These are phyloP conservation scores for Fraxinus greggii DNA, from an alignment of 305 asterid genomes.

Conservation along the genomic window DNA sequence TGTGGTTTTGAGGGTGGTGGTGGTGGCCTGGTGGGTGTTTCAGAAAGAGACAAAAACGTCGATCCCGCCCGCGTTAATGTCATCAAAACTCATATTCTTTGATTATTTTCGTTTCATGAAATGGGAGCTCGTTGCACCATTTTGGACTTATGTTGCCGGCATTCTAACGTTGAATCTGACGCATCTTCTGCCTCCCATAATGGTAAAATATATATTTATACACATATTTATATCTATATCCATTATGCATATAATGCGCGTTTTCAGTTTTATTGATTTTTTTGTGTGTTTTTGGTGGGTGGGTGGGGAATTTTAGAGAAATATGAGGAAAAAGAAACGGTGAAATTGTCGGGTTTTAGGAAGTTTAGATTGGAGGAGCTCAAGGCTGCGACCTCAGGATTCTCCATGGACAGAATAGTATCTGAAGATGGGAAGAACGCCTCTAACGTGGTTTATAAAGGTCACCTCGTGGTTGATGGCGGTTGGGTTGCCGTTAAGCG, in stretches of 20 bases:
- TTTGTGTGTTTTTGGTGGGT: not conserved
- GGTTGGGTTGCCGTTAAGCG: constrained; percentile 49
- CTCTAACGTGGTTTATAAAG: constrained; percentile 47
- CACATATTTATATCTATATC: not conserved
- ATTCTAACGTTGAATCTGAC: constrained; percentile 38
- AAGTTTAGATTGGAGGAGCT: constrained; percentile 45
- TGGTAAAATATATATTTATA: constrained; percentile 17
- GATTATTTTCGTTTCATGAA: not conserved
- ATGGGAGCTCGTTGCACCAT: constrained; percentile 56
- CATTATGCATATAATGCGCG: not conserved
- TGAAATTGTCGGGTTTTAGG: constrained; percentile 35
- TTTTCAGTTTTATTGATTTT: not conserved
- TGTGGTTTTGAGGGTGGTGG: not conserved
- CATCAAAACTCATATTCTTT: not conserved
- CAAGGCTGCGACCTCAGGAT: constrained; percentile 41
- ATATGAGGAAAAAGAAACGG: constrained; percentile 31
- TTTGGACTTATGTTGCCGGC: constrained; percentile 38
- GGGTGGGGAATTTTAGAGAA: constrained; percentile 21
- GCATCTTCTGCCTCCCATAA: constrained; percentile 35
- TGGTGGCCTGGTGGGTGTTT: not conserved
- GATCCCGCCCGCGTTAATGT: not conserved
- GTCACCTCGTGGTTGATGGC: constrained; percentile 34
- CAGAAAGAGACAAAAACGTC: not conserved
- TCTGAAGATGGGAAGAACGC: constrained; percentile 52
- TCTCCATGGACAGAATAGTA: constrained; percentile 40